Conservation (phyloP, 2,329 filamentous ascomycete genomes). For the Aspergillus awamori region DNA sequence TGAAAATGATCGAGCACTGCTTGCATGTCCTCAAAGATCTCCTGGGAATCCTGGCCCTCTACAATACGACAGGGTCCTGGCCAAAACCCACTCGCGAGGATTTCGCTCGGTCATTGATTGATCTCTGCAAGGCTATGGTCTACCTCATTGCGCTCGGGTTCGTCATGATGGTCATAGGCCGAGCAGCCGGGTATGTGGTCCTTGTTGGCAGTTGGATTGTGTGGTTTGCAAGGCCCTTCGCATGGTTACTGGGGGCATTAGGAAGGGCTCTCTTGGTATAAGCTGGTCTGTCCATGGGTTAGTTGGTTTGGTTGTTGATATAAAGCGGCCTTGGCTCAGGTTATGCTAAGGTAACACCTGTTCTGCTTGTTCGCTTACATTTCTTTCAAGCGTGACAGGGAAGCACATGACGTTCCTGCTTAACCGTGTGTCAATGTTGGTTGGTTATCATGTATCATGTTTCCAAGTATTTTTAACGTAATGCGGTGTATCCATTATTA, state of each 20-base stretch:
- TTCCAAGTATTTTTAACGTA: no score
- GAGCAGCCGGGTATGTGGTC: slow-evolving; percentile 35
- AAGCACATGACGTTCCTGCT: no score
- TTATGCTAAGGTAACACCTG: not conserved
- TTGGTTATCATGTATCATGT: no score
- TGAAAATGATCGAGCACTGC: slow-evolving; percentile 38
- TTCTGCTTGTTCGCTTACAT: not conserved
- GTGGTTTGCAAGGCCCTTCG: slow-evolving; percentile 41
- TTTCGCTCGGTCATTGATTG: slow-evolving; percentile 31
- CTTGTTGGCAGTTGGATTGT: slow-evolving; percentile 40
- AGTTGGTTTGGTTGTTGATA: not conserved
- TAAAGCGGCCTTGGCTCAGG: not conserved
- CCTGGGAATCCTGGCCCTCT: slow-evolving; percentile 29
- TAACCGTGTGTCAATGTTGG: no score
- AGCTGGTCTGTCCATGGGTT: slow-evolving; percentile 3
- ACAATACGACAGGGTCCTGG: slow-evolving; percentile 37
- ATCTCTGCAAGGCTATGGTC: slow-evolving; percentile 36
- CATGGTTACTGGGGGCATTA: slow-evolving; percentile 33
- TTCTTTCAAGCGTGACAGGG: no score
- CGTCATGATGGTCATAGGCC: slow-evolving; percentile 34
- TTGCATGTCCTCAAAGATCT: slow-evolving; percentile 32
- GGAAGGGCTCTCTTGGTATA: slow-evolving; percentile 31
- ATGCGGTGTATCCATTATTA: no score
- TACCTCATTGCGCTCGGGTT: slow-evolving; percentile 40
- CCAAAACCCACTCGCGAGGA: slow-evolving; percentile 34